These are phyloP conservation scores for Pseudocohnilembus persalinus DNA, from an alignment of 169 alveolate genomes.

Conservation along the genomic window DNA sequence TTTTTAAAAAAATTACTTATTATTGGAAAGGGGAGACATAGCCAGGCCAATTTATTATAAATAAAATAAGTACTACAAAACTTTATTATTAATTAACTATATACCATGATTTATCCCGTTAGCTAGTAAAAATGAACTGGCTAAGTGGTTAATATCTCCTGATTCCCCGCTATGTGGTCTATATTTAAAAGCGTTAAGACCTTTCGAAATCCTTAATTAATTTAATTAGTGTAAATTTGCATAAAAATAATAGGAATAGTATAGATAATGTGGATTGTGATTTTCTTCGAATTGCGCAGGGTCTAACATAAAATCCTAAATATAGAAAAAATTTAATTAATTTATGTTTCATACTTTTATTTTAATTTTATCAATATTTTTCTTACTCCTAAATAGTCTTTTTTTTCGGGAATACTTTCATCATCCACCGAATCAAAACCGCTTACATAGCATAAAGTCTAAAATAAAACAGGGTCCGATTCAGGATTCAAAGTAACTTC, in stretches of 20 bases:
- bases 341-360: not conserved
- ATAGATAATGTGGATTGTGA: conserved; percentile 90
- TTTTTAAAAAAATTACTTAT: conserved; percentile 79
- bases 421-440: conserved; percentile 90
- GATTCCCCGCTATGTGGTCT: conserved; percentile 96
- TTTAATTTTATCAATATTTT: conserved; percentile 9
- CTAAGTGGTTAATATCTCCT: conserved; percentile 88
- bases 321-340: not conserved
- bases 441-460: conserved; percentile 50
- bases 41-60: conserved; percentile 92
- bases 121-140: conserved; percentile 85
- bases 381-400: conserved; percentile 27
- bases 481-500: conserved; percentile 85
- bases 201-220: conserved; percentile 77
- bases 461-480: conserved; percentile 55
- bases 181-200: conserved; percentile 72
- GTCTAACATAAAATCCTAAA: not conserved
- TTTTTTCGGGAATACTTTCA: conserved; percentile 66
- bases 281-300: not conserved
- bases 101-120: conserved; percentile 92
- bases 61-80: conserved; percentile 87
- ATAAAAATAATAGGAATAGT: conserved; percentile 91
- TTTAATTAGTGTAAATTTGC: conserved; percentile 87
- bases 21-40: conserved; percentile 93
- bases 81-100: conserved; percentile 76